A percentile compares a stretch with the other conserved stretches of the same genome.
Conservation (phyloP, 768 basidiomycete species). For the Termitomyces sp. region DNA sequence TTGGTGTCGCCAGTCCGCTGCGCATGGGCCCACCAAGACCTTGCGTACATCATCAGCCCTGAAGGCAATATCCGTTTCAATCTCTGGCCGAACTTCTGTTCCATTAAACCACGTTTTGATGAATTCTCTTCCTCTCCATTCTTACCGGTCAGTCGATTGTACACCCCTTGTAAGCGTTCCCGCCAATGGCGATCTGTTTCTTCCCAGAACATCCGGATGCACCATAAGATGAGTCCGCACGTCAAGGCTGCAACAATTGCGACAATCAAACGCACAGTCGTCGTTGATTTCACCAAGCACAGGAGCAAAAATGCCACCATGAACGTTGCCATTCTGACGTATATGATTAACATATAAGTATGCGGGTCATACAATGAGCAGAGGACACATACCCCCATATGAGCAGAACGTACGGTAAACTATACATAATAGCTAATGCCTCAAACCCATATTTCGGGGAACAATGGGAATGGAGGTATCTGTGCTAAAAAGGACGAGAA, state of each 20-base stretch:
- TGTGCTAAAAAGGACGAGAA: background rate
- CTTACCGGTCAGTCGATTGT: too few relatives aligned
- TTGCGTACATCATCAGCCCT: too few relatives aligned
- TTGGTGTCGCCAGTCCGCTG: too few relatives aligned
- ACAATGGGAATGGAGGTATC: background rate
- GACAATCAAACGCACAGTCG: background rate
- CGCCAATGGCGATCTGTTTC: background rate
- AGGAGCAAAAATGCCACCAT: background rate
- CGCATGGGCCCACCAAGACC: too few relatives aligned
- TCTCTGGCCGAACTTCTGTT: too few relatives aligned
- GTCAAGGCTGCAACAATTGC: background rate
- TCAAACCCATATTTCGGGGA: background rate
- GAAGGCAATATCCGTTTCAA: too few relatives aligned
- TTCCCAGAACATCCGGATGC: conserved; percentile 1
- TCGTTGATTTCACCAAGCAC: background rate
- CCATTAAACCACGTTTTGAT: too few relatives aligned
- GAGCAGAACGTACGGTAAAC: conserved; percentile 7
- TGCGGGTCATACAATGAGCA: background rate
- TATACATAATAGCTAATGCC: conserved; percentile 1
- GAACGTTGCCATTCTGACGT: background rate
- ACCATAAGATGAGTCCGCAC: background rate
- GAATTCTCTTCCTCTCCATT: too few relatives aligned
- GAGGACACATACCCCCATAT: conserved; percentile 2
- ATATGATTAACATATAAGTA: background rate
- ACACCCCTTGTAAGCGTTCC: too few relatives aligned